Evolutionary conservation across 768 basidiomycete genomes (phyloP).

Genomic region (Xanthoconium purpureum): DNA sequence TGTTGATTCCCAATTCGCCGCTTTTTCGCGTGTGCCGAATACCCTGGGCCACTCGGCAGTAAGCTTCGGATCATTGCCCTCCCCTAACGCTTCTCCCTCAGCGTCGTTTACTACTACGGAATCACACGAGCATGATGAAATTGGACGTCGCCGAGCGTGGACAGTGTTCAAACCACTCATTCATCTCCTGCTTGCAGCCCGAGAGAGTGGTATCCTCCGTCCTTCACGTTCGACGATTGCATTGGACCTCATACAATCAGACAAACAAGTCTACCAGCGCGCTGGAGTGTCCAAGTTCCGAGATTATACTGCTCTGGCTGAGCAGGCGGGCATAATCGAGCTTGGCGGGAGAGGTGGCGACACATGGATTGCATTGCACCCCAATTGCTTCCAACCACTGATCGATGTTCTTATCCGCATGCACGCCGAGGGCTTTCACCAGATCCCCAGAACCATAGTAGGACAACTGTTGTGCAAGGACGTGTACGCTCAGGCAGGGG

Average conservation of each 20-base stretch:
- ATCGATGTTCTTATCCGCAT: conserved; percentile 33
- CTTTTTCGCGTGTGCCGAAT: conserved; percentile 3
- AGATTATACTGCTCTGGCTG: conserved; percentile 28
- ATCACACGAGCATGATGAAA: neutral
- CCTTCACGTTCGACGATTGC: conserved; percentile 42
- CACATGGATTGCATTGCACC: conserved; percentile 31
- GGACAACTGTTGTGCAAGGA: conserved; percentile 31
- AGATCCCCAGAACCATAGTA: conserved; percentile 38
- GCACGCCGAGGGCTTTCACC: conserved; percentile 31
- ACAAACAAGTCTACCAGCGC: conserved; percentile 26
- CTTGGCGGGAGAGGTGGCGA: conserved; percentile 14
- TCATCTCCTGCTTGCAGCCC: conserved; percentile 19
- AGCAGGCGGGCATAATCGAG: conserved; percentile 24
- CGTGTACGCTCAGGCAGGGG: conserved; percentile 40
- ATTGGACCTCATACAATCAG: conserved; percentile 27
- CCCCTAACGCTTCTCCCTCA: conserved; percentile 4
- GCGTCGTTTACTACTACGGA: neutral
- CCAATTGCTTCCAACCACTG: conserved; percentile 28
- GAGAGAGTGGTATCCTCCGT: conserved; percentile 28
- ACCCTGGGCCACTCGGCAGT: neutral
- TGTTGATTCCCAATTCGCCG: conserved; percentile 3
- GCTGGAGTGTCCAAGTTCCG: conserved; percentile 27
- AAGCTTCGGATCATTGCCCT: neutral
- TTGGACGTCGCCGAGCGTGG: conserved; percentile 6
- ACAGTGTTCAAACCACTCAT: conserved; percentile 33